Conservation (phyloP, 2,329 filamentous ascomycete genomes). For the Elsinoe perseae region DNA sequence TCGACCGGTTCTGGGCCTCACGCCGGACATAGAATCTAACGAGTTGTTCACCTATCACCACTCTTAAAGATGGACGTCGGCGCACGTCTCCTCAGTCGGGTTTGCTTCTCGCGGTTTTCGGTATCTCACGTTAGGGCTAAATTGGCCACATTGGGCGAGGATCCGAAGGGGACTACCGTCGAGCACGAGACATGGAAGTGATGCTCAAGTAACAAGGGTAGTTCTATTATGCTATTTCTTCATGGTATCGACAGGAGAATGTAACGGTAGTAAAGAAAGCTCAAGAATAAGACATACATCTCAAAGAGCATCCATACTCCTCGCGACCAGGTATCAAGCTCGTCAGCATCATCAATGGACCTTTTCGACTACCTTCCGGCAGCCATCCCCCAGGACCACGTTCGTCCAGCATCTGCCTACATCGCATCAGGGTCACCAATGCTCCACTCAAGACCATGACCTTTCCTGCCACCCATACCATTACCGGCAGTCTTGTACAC, state of each 20-base stretch:
- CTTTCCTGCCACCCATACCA: constrained; percentile 51
- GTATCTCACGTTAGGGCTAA: too few species aligned
- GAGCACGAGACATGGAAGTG: not conserved
- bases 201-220: not conserved
- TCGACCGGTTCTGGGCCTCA: not conserved
- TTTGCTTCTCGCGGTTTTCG: not conserved
- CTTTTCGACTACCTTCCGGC: not conserved
- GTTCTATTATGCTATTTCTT: not conserved
- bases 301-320: not conserved
- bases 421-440: constrained; percentile 13
- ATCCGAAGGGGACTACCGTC: not conserved
- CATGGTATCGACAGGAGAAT: not conserved
- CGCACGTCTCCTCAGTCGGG: not conserved
- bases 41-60: not conserved
- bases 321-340: constrained; percentile 9
- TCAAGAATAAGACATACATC: not conserved
- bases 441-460: constrained; percentile 9
- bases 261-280: not conserved
- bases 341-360: not conserved
- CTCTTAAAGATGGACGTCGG: not conserved
- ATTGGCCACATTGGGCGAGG: too few species aligned
- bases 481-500: constrained; percentile 33
- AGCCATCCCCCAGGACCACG: not conserved
- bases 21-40: not conserved
- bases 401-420: not conserved